Percentiles rank a stretch among this genome's conserved stretches.
Evolutionary conservation across 1,139 yeast genomes (phyloP).

Genomic region (Suhomyces bokatorum): DNA sequence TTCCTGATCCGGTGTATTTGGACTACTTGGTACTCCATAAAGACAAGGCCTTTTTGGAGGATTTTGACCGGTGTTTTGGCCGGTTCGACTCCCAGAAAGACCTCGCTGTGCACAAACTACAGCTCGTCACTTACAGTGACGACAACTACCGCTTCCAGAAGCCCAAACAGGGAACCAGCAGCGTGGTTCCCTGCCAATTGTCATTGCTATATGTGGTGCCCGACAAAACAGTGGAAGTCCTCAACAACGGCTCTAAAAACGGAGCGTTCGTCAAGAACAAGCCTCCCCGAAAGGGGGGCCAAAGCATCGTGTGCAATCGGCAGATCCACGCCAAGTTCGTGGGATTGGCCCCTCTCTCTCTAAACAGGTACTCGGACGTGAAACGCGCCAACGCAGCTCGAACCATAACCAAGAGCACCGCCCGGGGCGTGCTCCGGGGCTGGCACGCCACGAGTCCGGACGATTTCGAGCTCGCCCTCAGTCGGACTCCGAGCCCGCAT

Average conservation of each 20-base stretch:
- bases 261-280: slow-evolving; percentile 49
- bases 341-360: slow-evolving; percentile 11
- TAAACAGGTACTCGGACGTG: slow-evolving; percentile 26
- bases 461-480: slow-evolving; percentile 31
- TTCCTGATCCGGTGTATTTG: slow-evolving; percentile 46
- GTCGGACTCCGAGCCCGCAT: slow-evolving; percentile 38
- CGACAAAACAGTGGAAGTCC: slow-evolving; percentile 34
- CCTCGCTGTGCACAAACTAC: slow-evolving; percentile 16
- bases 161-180: slow-evolving; percentile 14
- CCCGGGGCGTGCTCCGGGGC: slow-evolving; percentile 23
- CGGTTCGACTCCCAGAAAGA: slow-evolving; percentile 4
- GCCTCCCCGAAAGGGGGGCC: slow-evolving; percentile 48
- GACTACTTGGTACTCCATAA: slow-evolving; percentile 56
- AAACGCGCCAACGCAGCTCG: slow-evolving; percentile 27
- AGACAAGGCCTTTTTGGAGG: slow-evolving; percentile 27
- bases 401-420: slow-evolving; percentile 25
- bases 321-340: slow-evolving; percentile 23
- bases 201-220: slow-evolving; percentile 37
- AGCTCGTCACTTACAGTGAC: slow-evolving; percentile 23
- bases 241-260: slow-evolving; percentile 55
- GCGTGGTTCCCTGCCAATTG: slow-evolving; percentile 34
- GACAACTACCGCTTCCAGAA: slow-evolving; percentile 32
- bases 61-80: slow-evolving; percentile 55
- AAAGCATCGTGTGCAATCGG: slow-evolving; percentile 40
- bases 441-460: slow-evolving; percentile 39